Evolutionary conservation across 306 rosid genomes (phyloP).

Genomic region (Acmispon strigosus): DNA sequence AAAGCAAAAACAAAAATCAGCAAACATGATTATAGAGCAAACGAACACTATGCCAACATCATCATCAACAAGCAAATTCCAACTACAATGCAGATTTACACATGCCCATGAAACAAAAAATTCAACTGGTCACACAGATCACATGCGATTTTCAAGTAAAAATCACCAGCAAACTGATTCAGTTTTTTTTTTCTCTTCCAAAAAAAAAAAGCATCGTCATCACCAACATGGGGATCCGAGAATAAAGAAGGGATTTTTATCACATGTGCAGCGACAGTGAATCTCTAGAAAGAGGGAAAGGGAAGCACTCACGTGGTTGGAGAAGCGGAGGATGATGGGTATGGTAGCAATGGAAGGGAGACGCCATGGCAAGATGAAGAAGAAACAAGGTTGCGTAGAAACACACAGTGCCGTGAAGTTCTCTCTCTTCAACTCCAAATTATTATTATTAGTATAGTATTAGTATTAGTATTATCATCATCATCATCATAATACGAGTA

Average conservation of each 20-base stretch:
- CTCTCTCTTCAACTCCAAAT: slow-evolving; percentile 20
- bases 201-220: background rate
- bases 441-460: no score
- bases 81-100: slow-evolving; percentile 29
- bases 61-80: slow-evolving; percentile 11
- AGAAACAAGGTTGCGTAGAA: slow-evolving; percentile 40
- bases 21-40: background rate
- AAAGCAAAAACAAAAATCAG: slow-evolving; percentile 14
- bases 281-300: background rate
- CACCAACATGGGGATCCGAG: background rate
- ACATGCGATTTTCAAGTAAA: slow-evolving; percentile 5
- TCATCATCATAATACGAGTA: no score
- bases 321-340: slow-evolving; percentile 21
- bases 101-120: slow-evolving; percentile 12
- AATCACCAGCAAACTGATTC: background rate
- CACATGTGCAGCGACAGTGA: slow-evolving; percentile 8
- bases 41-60: background rate
- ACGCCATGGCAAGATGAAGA: slow-evolving; percentile 8
- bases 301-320: slow-evolving; percentile 22
- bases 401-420: slow-evolving; percentile 33
- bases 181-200: background rate
- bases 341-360: slow-evolving; percentile 15
- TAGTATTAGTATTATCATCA: no score
- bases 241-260: slow-evolving; percentile 1
- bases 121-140: slow-evolving; percentile 26